Conservation (phyloP, 306 rosid genomes). For the Astragalus membranaceus region DNA sequence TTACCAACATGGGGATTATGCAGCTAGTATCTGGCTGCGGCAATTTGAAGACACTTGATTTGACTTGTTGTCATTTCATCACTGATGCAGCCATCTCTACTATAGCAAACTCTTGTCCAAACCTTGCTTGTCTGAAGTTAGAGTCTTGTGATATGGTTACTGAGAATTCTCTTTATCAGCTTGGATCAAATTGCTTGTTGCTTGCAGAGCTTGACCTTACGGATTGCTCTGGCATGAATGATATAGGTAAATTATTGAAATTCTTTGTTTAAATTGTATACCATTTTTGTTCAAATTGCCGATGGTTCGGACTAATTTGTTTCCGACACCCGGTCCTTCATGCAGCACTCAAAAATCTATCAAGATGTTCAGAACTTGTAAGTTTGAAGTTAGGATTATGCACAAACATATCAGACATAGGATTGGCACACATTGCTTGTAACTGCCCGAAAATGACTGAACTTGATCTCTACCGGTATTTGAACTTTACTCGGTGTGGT, state of each 20-base stretch:
- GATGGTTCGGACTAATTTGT: background rate
- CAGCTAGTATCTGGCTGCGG: slow-evolving; percentile 43
- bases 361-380: slow-evolving; percentile 43
- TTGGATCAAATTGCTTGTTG: slow-evolving; percentile 41
- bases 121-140: slow-evolving; percentile 52
- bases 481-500: background rate
- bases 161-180: slow-evolving; percentile 35
- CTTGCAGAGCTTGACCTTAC: slow-evolving; percentile 67
- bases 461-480: slow-evolving; percentile 70
- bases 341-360: slow-evolving; percentile 52
- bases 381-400: slow-evolving; percentile 61
- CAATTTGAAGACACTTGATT: slow-evolving; percentile 48
- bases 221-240: slow-evolving; percentile 55
- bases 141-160: slow-evolving; percentile 60
- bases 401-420: slow-evolving; percentile 57
- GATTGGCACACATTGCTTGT: slow-evolving; percentile 48
- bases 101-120: slow-evolving; percentile 38
- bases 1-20: slow-evolving; percentile 43
- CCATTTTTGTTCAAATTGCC: background rate
- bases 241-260: slow-evolving; percentile 32
- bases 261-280: background rate
- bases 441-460: slow-evolving; percentile 47
- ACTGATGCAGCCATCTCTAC: slow-evolving; percentile 46
- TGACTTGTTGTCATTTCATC: slow-evolving; percentile 56
- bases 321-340: background rate